Evolutionary conservation across 345 rosid species (phyloP).

Genomic region (Linum lewisii): DNA sequence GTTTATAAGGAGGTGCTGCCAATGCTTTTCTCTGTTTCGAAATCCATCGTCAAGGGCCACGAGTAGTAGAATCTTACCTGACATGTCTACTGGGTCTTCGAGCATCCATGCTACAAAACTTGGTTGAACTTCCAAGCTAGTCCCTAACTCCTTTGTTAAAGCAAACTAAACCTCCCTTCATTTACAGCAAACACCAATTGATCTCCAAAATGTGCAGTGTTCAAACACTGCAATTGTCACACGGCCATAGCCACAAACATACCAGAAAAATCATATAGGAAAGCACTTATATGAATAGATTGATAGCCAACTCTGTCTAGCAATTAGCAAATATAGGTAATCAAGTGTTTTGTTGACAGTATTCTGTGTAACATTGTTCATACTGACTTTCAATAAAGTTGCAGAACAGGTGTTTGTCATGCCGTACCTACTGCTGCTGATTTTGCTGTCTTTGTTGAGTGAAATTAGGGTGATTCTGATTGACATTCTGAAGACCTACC

Average conservation of each 20-base stretch:
- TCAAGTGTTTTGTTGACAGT: too few species aligned
- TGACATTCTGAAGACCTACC: constrained; percentile 53
- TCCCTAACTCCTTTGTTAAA: background rate
- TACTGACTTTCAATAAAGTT: background rate
- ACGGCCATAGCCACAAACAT: background rate
- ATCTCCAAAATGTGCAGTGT: too few species aligned
- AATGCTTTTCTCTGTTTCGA: constrained; percentile 17
- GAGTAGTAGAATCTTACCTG: background rate
- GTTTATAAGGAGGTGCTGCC: constrained; percentile 35
- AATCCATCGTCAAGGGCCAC: background rate
- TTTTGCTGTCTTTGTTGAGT: constrained; percentile 69
- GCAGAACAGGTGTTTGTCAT: background rate
- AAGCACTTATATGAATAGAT: background rate
- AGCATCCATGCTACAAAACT: background rate
- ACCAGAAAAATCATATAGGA: background rate
- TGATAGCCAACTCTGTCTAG: background rate
- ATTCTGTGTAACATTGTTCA: background rate
- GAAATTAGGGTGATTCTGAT: constrained; percentile 48
- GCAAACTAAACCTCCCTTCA: background rate
- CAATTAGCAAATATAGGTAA: background rate
- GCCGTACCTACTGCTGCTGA: constrained; percentile 41
- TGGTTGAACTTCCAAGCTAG: background rate
- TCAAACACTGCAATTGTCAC: background rate
- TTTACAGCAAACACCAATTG: constrained; percentile 4
- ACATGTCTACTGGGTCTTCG: background rate